Percentiles rank a stretch among this genome's conserved stretches.
Conservation (phyloP, 2,329 filamentous ascomycete genomes). For the Cytospora chrysosperma region DNA sequence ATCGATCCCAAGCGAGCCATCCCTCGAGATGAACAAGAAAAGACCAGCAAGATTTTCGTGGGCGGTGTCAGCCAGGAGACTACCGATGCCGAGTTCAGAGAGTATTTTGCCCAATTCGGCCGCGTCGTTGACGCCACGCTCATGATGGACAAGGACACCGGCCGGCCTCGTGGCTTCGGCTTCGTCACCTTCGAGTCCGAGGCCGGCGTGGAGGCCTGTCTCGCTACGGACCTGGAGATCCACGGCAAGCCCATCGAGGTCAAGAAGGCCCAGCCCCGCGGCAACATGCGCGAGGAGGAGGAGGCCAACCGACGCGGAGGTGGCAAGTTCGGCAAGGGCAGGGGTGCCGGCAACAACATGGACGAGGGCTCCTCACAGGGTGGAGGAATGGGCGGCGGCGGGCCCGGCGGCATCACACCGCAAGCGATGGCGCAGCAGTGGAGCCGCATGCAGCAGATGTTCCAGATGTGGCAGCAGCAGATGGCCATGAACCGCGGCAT, state of each 20-base stretch:
- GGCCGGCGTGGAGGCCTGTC: slow-evolving; percentile 86
- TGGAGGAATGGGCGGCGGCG: slow-evolving; percentile 32
- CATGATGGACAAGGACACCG: slow-evolving; percentile 99
- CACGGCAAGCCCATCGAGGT: slow-evolving; percentile 96
- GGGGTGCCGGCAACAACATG: slow-evolving; percentile 40
- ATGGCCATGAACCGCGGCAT: slow-evolving; percentile 80
- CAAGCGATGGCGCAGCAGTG: slow-evolving; percentile 99
- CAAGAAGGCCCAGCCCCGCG: slow-evolving; percentile 93
- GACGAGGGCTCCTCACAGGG: slow-evolving; percentile 31
- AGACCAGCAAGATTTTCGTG: slow-evolving; percentile 98
- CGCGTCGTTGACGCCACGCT: slow-evolving; percentile 95
- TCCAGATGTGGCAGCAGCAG: slow-evolving; percentile 86
- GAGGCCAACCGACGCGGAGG: slow-evolving; percentile 62
- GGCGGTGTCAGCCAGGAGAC: slow-evolving; percentile 97
- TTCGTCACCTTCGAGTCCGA: slow-evolving; percentile 99
- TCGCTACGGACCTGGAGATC: slow-evolving; percentile 83
- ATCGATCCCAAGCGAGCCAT: slow-evolving; percentile 98
- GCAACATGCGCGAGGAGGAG: slow-evolving; percentile 90
- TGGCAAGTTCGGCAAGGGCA: slow-evolving; percentile 56
- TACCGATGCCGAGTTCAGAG: slow-evolving; percentile 91
- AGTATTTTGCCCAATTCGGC: slow-evolving; percentile 96
- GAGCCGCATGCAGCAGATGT: slow-evolving; percentile 98
- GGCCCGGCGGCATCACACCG: slow-evolving; percentile 69
- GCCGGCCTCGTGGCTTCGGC: slow-evolving; percentile 91
- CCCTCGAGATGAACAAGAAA: slow-evolving; percentile 94